Evolutionary conservation across 2,329 filamentous ascomycete species (phyloP), one percentile per base, ranked within the genome.

Genomic region (Nothopassalora personata): DNA sequence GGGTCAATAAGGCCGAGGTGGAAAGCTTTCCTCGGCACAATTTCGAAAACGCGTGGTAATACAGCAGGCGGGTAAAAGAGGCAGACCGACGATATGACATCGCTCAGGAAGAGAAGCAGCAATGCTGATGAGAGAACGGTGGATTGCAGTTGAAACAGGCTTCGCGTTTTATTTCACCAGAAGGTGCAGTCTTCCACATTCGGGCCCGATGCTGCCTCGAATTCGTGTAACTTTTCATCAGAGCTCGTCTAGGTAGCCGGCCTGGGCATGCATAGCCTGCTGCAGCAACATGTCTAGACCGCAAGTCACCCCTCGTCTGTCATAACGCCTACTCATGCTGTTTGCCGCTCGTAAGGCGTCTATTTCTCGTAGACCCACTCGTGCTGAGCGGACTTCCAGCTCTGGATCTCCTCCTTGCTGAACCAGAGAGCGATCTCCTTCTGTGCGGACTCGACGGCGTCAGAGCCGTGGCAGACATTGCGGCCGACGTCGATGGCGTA

Each of bases 381-480:
- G 80, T 89, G 85, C 81, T 90, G 84, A 76, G 89, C 83, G 70
- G 83, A 82, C 85, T 94, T 93, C 86, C 89, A 97, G 80, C 76
- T 83, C 80, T 91, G 80, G 74, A 96, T 76, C 80, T 97, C 94
- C 70, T 86, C 86, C 70, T 89, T 82, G 80, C 89, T 87, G 89
- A 99, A 99, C 94, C 94, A 99, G 76, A 97, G 87, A 74, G 88
- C 88, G 77, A 99, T 99, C 85, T 99, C 94, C 90, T 97, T 97
- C 89, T 97, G 86, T 81, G 94, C 94, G 83, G 86, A 96, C 87
- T 99, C 94, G 80, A 99, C 93, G 77, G 84, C 87, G 86, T 99
- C 94, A 80, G 91, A 97, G 77, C 94, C 94, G 87, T 99, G 94
- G 90, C 93, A 97, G 82, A 97, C 91, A 85, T 99, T 99, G 79